phyloP scores from a whole-genome alignment of 208 protist genomes.

The Leptomonas pyrrhocoris region DNA sequence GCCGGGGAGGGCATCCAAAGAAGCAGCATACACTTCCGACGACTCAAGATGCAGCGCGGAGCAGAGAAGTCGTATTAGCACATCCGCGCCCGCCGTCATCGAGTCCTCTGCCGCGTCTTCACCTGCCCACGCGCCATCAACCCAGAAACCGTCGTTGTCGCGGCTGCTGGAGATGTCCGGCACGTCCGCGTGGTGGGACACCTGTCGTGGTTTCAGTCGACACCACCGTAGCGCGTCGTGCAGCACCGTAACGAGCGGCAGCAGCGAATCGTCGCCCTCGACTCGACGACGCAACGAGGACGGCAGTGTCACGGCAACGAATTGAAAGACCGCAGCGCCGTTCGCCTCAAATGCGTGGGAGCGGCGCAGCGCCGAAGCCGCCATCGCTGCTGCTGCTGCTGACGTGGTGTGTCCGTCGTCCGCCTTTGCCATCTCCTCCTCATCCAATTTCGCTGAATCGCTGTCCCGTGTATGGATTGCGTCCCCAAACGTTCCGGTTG shows the following conservation, averaged over 20 bases:
- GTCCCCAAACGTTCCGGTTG: neutral
- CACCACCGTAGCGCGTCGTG: slow-evolving; percentile 34
- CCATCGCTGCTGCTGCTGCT: neutral
- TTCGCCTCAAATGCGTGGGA: neutral
- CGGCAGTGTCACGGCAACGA: slow-evolving; percentile 7
- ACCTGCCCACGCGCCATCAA: neutral
- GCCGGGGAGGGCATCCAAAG: neutral
- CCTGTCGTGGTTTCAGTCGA: slow-evolving; percentile 6
- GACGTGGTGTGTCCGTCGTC: neutral
- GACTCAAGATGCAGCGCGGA: neutral
- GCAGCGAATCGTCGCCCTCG: slow-evolving; percentile 6
- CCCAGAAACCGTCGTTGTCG: neutral
- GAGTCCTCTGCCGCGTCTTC: neutral
- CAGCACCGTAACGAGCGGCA: slow-evolving; percentile 9
- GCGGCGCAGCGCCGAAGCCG: neutral
- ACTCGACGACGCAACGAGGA: neutral
- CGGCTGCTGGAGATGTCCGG: neutral
- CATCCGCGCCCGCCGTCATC: slow-evolving; percentile 2
- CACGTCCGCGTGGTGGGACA: too few species aligned
- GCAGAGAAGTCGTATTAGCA: neutral
- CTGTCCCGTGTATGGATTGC: neutral
- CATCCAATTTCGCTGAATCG: neutral
- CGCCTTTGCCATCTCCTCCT: neutral
- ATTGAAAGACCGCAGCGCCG: slow-evolving; percentile 1
- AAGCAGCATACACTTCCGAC: neutral